Base-by-base conservation (phyloP, 2,329 filamentous ascomycete genomes). In the Aspergillus hiratsukae region DNA sequence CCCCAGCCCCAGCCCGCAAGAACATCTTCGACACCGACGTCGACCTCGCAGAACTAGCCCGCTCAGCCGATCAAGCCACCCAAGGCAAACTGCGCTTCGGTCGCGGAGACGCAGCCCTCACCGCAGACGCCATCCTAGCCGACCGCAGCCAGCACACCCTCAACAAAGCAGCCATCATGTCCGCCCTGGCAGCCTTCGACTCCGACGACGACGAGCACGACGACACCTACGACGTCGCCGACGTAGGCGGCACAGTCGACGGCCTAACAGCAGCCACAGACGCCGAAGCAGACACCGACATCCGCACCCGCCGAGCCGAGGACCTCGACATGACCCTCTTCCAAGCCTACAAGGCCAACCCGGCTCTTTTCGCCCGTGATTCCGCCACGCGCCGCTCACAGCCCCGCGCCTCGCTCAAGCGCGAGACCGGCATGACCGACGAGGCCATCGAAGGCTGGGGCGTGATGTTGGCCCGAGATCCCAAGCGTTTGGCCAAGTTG, bases 391-490 rank as follows among this genome's bases (percentile, higher is more conserved):
- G 91, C 53, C 80, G 88, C 59, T 80, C 87, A 0, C 80, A 81
- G 23, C 76, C 81, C 1, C 81, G 94, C 41, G 74, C 72, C 6
- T 82, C 82, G 35, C 71, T 99, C 50, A 88, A 87, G 63, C 81
- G 82, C 23, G 86, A 91, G 58, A 96, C 90, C 0, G 87, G 87
- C 3, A 90, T 97, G 90, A 91, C 91, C 0, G 92, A 97, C 64
- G 93, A 97, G 73, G 87, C 88, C 2, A 88, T 99, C 35, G 94
- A 97, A 73, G 94, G 94, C 4, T 99, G 93, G 92, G 90, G 84
- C 0, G 77, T 96, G 50, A 96, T 97, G 90, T 75, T 97, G 7
- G 77, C 79, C 11, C 83, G 92, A 31, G 88, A 93, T 64, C 82
- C 89, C 1, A 83, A 84, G 65, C 82, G 87, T 58, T 78, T 87